Percentiles rank a stretch among this genome's conserved stretches.
Evolutionary conservation across 2,329 filamentous ascomycete genomes (phyloP).

Genomic region (Didymella glomerata): DNA sequence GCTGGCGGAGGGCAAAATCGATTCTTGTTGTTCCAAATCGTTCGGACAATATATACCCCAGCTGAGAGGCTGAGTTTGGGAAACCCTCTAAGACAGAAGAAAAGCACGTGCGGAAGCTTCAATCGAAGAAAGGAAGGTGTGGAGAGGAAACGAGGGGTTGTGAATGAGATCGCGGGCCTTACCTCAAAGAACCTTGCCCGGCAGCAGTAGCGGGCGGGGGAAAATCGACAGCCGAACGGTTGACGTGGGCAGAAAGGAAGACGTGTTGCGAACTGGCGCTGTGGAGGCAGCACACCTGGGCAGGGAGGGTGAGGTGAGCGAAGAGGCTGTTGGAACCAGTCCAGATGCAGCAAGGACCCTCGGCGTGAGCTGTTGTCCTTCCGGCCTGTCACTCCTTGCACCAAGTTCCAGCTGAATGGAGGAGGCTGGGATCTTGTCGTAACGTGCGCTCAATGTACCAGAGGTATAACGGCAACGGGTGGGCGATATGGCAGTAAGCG

Average conservation of each 20-base stretch:
- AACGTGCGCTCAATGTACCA: constrained; percentile 18
- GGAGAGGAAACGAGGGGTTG: constrained; percentile 22
- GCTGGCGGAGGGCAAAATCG: constrained; percentile 25
- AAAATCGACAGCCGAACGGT: constrained; percentile 32
- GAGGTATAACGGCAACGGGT: constrained; percentile 18
- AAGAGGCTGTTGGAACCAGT: constrained; percentile 25
- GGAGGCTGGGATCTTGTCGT: constrained; percentile 18
- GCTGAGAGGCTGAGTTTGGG: constrained; percentile 16
- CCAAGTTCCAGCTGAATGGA: constrained; percentile 18
- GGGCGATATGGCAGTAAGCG: constrained; percentile 22
- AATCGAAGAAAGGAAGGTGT: constrained; percentile 21
- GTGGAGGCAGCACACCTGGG: constrained; percentile 36
- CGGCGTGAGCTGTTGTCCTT: constrained; percentile 24
- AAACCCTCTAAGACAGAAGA: constrained; percentile 11
- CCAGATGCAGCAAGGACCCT: constrained; percentile 35
- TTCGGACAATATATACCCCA: constrained; percentile 12
- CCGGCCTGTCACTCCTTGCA: constrained; percentile 21
- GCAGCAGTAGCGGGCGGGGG: constrained; percentile 41
- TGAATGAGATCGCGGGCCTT: constrained; percentile 35
- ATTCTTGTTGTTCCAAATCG: constrained; percentile 19
- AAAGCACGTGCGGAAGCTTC: constrained; percentile 16
- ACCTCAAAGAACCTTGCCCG: constrained; percentile 34
- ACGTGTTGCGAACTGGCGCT: constrained; percentile 38
- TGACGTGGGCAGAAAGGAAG: constrained; percentile 38
- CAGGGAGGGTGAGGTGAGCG: constrained; percentile 35